phyloP scores from a whole-genome alignment of 2,329 filamentous ascomycete species.

The Cercospora sp. region DNA sequence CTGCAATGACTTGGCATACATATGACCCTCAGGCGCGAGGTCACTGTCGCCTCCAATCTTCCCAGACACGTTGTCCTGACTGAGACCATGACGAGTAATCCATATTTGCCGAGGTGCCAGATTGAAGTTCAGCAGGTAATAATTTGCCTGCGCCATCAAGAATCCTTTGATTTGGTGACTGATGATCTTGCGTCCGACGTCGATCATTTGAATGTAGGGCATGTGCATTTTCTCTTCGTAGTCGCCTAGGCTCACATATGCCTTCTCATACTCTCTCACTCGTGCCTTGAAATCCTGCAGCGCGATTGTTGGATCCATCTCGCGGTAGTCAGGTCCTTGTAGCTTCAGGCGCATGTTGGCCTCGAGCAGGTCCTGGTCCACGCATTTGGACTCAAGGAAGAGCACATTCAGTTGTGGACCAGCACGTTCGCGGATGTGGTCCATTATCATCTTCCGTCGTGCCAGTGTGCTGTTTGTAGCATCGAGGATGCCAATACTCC shows the following conservation, averaged over 20 bases:
- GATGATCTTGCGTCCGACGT: conserved; percentile 91
- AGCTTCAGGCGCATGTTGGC: conserved; percentile 97
- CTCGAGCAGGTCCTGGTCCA: conserved; percentile 79
- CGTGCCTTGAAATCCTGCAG: conserved; percentile 89
- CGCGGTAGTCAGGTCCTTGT: conserved; percentile 91
- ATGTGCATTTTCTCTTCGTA: conserved; percentile 81
- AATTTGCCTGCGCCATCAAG: conserved; percentile 85
- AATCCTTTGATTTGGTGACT: conserved; percentile 90
- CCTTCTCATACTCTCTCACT: conserved; percentile 89
- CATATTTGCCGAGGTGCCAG: conserved; percentile 93
- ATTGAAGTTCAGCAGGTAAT: conserved; percentile 96
- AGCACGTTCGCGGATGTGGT: conserved; percentile 77
- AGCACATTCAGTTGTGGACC: conserved; percentile 84
- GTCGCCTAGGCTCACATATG: conserved; percentile 79
- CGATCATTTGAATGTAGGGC: conserved; percentile 97
- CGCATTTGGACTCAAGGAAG: conserved; percentile 92
- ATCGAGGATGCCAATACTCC: conserved; percentile 91
- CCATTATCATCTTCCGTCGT: conserved; percentile 71
- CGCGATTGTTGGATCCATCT: conserved; percentile 83
- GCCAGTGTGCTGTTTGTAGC: conserved; percentile 95
- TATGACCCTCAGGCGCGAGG: conserved; percentile 74
- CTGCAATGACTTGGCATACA: conserved; percentile 77
- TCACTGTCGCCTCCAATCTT: conserved; percentile 90
- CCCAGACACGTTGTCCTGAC: conserved; percentile 78
- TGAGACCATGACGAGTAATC: conserved; percentile 95